Evolutionary conservation across 2,329 filamentous ascomycete species (phyloP), one percentile per base, ranked within the genome.

Genomic region (Aureobasidium subglaciale): DNA sequence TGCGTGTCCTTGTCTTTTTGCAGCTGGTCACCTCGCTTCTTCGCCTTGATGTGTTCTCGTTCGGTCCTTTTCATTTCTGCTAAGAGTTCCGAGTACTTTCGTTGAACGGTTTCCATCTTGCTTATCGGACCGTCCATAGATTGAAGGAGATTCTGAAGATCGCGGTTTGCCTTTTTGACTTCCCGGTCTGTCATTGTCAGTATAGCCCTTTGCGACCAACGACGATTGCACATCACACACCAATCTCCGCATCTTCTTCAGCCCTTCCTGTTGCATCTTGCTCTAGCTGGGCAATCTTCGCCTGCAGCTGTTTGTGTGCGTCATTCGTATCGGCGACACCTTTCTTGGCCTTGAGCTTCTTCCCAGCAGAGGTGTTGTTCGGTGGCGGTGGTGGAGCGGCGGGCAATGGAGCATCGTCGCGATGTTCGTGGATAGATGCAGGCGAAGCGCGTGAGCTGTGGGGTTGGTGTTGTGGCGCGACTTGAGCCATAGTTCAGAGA

Each of bases 1-100:
- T 87, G 87, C 62, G 88, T 85, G 68, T 99, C 93, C 70, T 95
- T 95, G 66, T 99, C 93, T 70, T 97, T 99, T 71, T 99, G 93
- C 55, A 99, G 73, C 66, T 90, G 87, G 69, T 99, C 93, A 24
- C 88, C 89, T 22, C 90, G 86, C 71, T 96, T 95, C 78, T 96
- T 97, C 65, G 92, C 93, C 73, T 96, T 97, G 59, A 88, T 82
- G 67, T 95, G 91, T 60, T 99, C 93, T 59, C 91, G 86, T 70
- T 99, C 92, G 58, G 95, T 80, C 56, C 91, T 86, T 72, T 96
- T 96, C 90, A 97, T 95, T 59, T 96, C 91, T 54, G 88, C 86
- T 57, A 97, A 78, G 4, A 97, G 81, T 65, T 97, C 91, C 59
- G 88, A 90, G 63, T 93, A 96, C 65, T 90, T 89, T 67, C 89